Base-by-base conservation (phyloP, 2,329 filamentous ascomycete genomes). In the Camptophora hylomeconis region DNA sequence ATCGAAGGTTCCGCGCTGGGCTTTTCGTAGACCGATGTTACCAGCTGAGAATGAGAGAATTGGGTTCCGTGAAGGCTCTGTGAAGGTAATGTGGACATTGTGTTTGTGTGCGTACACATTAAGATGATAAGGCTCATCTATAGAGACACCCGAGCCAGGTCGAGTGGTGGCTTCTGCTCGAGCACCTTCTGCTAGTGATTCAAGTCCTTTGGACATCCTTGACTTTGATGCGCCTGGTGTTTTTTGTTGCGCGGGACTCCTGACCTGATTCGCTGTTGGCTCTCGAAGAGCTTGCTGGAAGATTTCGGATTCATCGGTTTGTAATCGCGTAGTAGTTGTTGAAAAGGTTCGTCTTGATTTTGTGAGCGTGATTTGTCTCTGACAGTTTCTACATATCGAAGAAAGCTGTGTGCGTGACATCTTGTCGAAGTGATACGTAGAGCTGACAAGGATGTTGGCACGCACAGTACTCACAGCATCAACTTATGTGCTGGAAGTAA, bases 11-110 rank as follows among this genome's bases (percentile, higher is more conserved):
- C 80, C 76, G 41, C 89, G 72, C 27, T 75, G 72, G 11, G 72
- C 65, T 59, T 95, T 92, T 47, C 68, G 70, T 61, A 94, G 94
- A n/a, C 87, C 87, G 35, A 98, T 72, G 48, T 93, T 84, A 26
- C 89, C 89, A 35, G 76, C 71, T 2, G 80, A 80, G 44, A 92
- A 57, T 8, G 77, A 83, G 40, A 98, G 65, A 40, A 95, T 69
- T 16, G 82, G 71, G 40, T 82, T 71, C 26, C 78, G 69, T 52
- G 83, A 75, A 16, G 89, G 86, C 47, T 77, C 75, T 13, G 84
- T 82, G 42, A 94, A 71, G 2, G 86, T 94, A 47, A 98, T 70
- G 57, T 95, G 83, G 12, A 82, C 89, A 62, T 98, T 98, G 69
- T 94, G 89, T 60, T 83, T 92, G 53, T 80, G 77, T 16, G 79